A percentile compares a stretch with the other conserved stretches of the same genome.
Evolutionary conservation across 208 protist species (phyloP).

Genomic region (Trypanosoma conorhini): DNA sequence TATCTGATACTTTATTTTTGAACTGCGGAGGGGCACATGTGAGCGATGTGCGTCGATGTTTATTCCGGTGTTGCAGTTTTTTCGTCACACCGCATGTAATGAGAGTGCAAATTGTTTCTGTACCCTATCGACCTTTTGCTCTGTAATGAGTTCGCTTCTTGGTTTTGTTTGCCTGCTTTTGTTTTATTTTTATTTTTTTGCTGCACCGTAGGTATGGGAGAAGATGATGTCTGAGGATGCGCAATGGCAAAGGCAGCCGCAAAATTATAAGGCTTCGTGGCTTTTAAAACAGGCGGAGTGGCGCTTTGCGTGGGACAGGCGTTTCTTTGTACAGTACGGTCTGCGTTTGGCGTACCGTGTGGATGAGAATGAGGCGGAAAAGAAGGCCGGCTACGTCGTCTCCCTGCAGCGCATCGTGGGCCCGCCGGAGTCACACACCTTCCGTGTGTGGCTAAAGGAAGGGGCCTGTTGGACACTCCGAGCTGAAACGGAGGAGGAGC

Average conservation of each 20-base stretch:
- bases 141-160: too few relatives aligned
- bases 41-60: too few relatives aligned
- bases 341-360: constrained; percentile 62
- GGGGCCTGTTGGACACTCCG: constrained; percentile 71
- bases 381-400: constrained; percentile 50
- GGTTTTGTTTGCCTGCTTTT: neutral
- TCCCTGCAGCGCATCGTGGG: constrained; percentile 37
- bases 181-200: constrained; percentile 18
- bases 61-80: too few relatives aligned
- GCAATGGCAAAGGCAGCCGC: neutral
- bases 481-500: constrained; percentile 35
- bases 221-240: neutral
- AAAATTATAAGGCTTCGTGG: neutral
- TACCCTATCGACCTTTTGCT: too few relatives aligned
- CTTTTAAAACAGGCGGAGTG: constrained; percentile 73
- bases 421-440: constrained; percentile 31
- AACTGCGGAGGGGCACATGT: too few relatives aligned
- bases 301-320: constrained; percentile 66
- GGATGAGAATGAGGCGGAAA: constrained; percentile 44
- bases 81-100: too few relatives aligned
- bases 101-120: too few relatives aligned
- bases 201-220: neutral
- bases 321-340: constrained; percentile 62
- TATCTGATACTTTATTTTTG: neutral
- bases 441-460: constrained; percentile 75